phyloP scores from a whole-genome alignment of 2,329 filamentous ascomycete genomes.

The Colletotrichum lupini region DNA sequence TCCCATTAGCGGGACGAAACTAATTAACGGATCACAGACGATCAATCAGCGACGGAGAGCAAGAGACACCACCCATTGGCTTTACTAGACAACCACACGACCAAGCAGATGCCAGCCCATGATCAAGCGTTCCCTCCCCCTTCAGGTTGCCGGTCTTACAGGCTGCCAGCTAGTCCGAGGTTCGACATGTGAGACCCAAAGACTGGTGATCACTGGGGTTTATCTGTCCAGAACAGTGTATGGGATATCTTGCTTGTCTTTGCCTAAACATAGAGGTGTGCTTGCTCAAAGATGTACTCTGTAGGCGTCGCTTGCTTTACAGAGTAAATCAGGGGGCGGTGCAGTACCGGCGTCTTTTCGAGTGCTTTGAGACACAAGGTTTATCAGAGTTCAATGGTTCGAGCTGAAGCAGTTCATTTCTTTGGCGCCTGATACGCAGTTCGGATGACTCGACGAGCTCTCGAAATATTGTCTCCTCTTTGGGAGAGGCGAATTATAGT shows the following conservation, averaged over 20 bases:
- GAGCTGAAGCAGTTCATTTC: neutral
- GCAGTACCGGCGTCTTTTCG: neutral
- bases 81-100: neutral
- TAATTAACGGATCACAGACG: neutral
- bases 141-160: neutral
- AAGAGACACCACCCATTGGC: neutral
- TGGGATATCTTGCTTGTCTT: neutral
- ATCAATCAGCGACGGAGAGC: neutral
- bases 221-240: neutral
- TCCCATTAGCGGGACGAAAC: neutral
- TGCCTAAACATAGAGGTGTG: neutral
- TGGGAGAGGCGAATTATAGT: neutral
- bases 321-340: neutral
- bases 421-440: neutral
- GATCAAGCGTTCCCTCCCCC: neutral
- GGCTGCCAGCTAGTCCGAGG: neutral
- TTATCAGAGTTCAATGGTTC: neutral
- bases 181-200: neutral
- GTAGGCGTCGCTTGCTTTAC: neutral
- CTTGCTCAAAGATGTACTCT: neutral
- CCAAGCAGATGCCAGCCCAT: neutral
- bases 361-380: neutral
- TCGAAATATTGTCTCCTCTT: neutral
- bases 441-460: neutral
- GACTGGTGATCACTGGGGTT: neutral